A percentile compares a stretch with the other conserved stretches of the same genome.
These are phyloP conservation scores for Fistulinella cinereoalba DNA, from an alignment of 1,284 basidiomycete genomes.

Conservation along the genomic window DNA sequence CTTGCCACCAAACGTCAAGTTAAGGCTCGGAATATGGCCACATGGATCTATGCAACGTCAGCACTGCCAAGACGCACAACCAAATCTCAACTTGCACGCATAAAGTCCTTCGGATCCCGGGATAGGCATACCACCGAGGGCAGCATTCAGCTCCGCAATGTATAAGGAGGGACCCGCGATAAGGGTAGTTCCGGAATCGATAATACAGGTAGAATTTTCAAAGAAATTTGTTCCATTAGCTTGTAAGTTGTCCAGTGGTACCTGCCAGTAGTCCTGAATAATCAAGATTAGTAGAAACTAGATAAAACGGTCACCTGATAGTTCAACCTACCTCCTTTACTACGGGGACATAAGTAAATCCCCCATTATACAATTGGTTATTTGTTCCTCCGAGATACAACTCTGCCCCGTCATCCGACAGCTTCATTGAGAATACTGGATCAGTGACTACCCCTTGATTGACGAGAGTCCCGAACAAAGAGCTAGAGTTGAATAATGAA, in stretches of 20 bases:
- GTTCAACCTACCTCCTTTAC: constrained; percentile 24
- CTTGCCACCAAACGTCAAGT: constrained; percentile 7
- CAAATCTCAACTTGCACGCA: constrained; percentile 2
- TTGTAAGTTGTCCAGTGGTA: constrained; percentile 35
- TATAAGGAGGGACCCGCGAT: constrained; percentile 33
- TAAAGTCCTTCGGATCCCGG: constrained; percentile 7
- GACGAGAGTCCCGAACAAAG: constrained; percentile 27
- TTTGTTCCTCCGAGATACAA: constrained; percentile 40
- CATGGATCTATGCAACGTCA: constrained; percentile 13
- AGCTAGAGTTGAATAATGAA: constrained; percentile 15
- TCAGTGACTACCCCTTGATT: constrained; percentile 17
- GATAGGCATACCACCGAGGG: constrained; percentile 6
- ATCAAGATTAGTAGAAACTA: neutral
- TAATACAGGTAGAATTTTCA: constrained; percentile 31
- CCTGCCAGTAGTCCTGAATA: constrained; percentile 43
- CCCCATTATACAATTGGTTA: constrained; percentile 12
- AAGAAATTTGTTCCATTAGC: constrained; percentile 21
- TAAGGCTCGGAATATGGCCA: constrained; percentile 9
- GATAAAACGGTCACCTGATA: no score
- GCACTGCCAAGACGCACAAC: neutral
- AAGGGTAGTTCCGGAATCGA: constrained; percentile 50
- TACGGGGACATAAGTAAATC: constrained; percentile 24
- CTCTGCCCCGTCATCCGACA: constrained; percentile 26
- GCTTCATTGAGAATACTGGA: constrained; percentile 39
- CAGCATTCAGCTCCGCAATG: constrained; percentile 3